phyloP scores from a whole-genome alignment of 208 protist genomes.

The Acanthamoeba rhysodes region DNA sequence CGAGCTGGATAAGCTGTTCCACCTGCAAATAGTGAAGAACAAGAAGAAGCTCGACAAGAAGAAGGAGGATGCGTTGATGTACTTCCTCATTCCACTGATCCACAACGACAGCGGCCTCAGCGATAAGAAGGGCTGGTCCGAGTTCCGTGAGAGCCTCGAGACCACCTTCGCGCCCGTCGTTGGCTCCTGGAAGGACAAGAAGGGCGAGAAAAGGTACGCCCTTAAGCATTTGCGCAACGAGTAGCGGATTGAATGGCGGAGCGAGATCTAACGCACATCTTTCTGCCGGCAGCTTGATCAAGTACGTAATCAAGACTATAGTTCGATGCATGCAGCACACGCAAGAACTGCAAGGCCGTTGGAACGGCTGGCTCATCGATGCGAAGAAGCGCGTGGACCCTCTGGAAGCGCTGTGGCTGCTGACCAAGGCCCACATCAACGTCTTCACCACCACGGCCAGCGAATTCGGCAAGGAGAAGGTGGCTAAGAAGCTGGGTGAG shows the following conservation, averaged over 20 bases:
- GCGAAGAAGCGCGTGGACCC: constrained; percentile 59
- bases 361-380: constrained; percentile 67
- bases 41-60: constrained; percentile 76
- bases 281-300: neutral
- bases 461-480: constrained; percentile 73
- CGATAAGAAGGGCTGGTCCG: constrained; percentile 54
- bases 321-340: constrained; percentile 70
- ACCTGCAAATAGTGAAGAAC: constrained; percentile 26
- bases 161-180: constrained; percentile 42
- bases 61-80: constrained; percentile 39
- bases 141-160: constrained; percentile 62
- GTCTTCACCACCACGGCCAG: constrained; percentile 51
- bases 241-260: neutral
- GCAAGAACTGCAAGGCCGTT: constrained; percentile 31
- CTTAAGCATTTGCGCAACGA: neutral
- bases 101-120: constrained; percentile 18
- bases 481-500: constrained; percentile 64
- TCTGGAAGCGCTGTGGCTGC: constrained; percentile 51
- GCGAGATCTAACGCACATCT: neutral
- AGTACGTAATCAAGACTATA: constrained; percentile 67
- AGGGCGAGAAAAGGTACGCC: constrained; percentile 62
- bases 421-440: constrained; percentile 73
- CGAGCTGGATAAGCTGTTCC: constrained; percentile 69
- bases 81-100: constrained; percentile 60
- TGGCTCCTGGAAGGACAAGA: constrained; percentile 74